Base-by-base conservation (phyloP, 768 basidiomycete genomes). In the Lyophyllum semitale region DNA sequence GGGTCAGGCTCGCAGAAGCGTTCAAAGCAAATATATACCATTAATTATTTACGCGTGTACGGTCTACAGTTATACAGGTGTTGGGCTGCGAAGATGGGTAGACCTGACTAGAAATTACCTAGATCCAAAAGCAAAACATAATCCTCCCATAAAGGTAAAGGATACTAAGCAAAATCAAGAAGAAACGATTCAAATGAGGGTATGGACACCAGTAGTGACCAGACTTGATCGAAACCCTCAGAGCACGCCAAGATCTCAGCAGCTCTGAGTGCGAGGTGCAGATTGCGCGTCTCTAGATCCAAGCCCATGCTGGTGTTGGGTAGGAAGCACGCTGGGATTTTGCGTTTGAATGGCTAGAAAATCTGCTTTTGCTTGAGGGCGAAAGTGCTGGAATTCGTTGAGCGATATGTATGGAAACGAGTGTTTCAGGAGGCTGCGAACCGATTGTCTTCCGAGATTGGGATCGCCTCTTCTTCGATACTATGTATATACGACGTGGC, bases 181-280 rank as follows among this genome's bases (percentile, higher is more conserved):
- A n/a, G n/a, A n/a, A n/a, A n/a, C n/a, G n/a, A n/a, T n/a, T n/a
- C 13, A 15, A 23, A n/a, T 40, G 20, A 41, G 18, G 5, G 25
- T 11, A 17, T 4, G 26, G 5, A 25, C n/a, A 48, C 4, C 20
- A n/a, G n/a, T n/a, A 37, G 12, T n/a, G 18, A 48, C 22, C 6
- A 20, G 35, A 48, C 13, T 40, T 17, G 25, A 6, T 15, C 17
- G 37, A 15, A 48, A 17, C n/a, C n/a, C n/a, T 91, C 89, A 0
- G 84, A 76, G 61, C 88, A 90, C 8, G 78, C 87, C 13, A 89
- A 59, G n/a, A 90, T 76, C 65, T 88, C 89, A 54, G 80, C 76
- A 8, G 80, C 79, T 13, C 86, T 77, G 59, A 84, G 54, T n/a
- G 79, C 72, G n/a, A 91, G 74, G 68, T 88, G 87, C 55, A 89